These are phyloP conservation scores for Dictyostelium intermedium DNA, from an alignment of 78 protist genomes.

Conservation along the genomic window DNA sequence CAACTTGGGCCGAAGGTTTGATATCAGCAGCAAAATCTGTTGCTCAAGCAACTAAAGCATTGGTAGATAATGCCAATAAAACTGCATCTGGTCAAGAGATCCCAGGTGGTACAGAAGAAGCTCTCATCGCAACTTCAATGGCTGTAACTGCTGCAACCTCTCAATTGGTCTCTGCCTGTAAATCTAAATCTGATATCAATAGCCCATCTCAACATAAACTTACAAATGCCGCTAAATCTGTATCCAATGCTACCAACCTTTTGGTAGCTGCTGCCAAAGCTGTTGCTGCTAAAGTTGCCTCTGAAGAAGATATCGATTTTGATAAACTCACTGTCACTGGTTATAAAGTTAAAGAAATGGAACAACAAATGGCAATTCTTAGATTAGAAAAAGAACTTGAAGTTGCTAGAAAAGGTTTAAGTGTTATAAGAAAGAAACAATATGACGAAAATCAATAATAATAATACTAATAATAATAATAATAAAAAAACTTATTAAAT, in stretches of 20 bases:
- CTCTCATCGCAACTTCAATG: conserved; percentile 81
- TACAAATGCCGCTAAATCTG: conserved; percentile 56
- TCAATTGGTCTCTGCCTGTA: conserved; percentile 86
- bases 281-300: conserved; percentile 49
- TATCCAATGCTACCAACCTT: conserved; percentile 52
- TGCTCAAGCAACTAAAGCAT: conserved; percentile 73
- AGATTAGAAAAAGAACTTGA: conserved; percentile 81
- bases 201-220: conserved; percentile 82
- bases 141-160: conserved; percentile 84
- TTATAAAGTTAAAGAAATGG: conserved; percentile 80
- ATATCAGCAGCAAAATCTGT: conserved; percentile 90
- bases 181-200: conserved; percentile 79
- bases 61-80: conserved; percentile 88
- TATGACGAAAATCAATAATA: conserved; percentile 8
- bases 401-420: conserved; percentile 79
- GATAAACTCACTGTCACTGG: conserved; percentile 54
- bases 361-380: conserved; percentile 80
- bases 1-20: conserved; percentile 89
- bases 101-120: conserved; percentile 75
- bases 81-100: conserved; percentile 82
- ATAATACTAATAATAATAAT: not conserved
- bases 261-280: conserved; percentile 83
- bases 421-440: conserved; percentile 39
- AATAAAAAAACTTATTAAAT: not conserved
- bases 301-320: conserved; percentile 59